Evolutionary conservation across 768 basidiomycete species (phyloP), one percentile per base, ranked within the genome.

Genomic region (Russula ochroleuca): DNA sequence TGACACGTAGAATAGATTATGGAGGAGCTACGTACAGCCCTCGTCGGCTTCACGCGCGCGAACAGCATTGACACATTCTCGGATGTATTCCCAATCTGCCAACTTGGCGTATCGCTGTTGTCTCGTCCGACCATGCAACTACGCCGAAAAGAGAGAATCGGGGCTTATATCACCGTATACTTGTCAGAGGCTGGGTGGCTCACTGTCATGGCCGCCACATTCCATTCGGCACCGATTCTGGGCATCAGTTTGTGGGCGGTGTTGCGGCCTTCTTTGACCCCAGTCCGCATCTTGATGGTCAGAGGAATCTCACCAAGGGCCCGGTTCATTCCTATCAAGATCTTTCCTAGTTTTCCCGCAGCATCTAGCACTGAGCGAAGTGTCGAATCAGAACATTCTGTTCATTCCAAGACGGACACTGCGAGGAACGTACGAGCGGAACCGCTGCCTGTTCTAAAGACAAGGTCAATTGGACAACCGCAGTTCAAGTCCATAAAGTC

Each of bases 401-500:
- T 15, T 10, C 15, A n/a, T 33, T 25, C 25, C 4, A 49, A 64
- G 10, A 17, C 47, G 40, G n/a, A 11, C 13, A 23, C 5, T 13
- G 49, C 49, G 35, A 50, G 51, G 9, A 17, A 86, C 89, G 56
- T 69, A 94, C 94, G 74, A 31, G 94, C 94, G 62, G 89, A 90
- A 0, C 94, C 94, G 60, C 92, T 94, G 3, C 94, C 94, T 15
- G 83, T 82, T 70, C 89, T 90, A 77, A 95, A 97, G 1, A 99
- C 92, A 48, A 98, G 78, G 74, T 99, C 97, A 69, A 98, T 98
- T 4, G 97, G 97, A 74, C 97, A 98, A 8, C 95, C 95, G 74
- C 92, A 92, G 71, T 99, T 99, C 67, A 98, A 76, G 71, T 99
- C 95, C 1, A 95, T 91, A 69, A 97, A 98, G 70, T 98, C 93